Conservation (phyloP, 345 rosid genomes). For the Eucalyptus shirleyi region DNA sequence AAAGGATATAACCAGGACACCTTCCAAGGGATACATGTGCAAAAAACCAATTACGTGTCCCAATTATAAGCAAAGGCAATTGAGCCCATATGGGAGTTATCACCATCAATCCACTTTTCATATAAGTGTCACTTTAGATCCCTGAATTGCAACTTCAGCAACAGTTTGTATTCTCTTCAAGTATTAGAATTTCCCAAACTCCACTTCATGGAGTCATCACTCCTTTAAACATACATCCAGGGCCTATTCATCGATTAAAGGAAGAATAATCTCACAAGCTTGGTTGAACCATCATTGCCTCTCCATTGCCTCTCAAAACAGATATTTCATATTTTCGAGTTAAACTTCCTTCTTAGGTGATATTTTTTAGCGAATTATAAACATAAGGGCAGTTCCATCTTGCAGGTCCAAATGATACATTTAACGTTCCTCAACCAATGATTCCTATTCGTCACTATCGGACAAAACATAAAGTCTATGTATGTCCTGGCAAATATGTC, state of each 20-base stretch:
- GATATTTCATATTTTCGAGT: background rate
- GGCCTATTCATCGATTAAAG: background rate
- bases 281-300: background rate
- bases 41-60: background rate
- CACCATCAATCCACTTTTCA: background rate
- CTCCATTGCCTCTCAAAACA: background rate
- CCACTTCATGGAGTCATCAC: background rate
- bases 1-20: background rate
- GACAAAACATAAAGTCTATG: background rate
- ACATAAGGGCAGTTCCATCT: background rate
- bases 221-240: background rate
- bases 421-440: background rate
- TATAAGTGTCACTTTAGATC: background rate
- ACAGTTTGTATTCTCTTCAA: background rate
- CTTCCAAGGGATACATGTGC: background rate
- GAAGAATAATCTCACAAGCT: background rate
- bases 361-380: background rate
- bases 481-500: background rate
- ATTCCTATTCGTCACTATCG: background rate
- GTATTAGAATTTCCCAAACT: background rate
- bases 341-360: background rate
- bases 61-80: background rate
- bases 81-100: background rate
- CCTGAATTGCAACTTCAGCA: background rate
- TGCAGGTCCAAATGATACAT: background rate